phyloP scores from a whole-genome alignment of 768 basidiomycete species.

The Auricularia sp. region DNA sequence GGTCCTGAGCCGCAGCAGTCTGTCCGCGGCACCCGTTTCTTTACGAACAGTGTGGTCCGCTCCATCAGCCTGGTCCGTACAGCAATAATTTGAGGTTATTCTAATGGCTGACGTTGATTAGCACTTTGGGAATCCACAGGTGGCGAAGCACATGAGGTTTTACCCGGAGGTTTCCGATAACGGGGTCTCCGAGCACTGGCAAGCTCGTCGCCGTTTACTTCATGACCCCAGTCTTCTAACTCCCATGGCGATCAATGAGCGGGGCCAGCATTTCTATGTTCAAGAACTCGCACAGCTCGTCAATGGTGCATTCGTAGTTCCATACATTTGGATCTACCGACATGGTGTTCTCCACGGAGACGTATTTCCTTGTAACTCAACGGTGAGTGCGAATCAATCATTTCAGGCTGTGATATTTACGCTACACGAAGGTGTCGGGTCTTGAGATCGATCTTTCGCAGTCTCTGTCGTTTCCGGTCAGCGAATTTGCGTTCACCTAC shows the following conservation, averaged over 20 bases:
- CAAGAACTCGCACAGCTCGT: conserved; percentile 10
- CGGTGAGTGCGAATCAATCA: not conserved
- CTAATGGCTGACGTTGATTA: not conserved
- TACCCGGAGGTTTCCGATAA: not conserved
- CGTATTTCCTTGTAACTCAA: not conserved
- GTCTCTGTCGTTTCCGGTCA: too few species aligned
- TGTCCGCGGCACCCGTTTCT: conserved; percentile 21
- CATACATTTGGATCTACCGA: not conserved
- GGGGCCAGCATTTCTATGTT: conserved; percentile 9
- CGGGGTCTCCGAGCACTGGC: not conserved
- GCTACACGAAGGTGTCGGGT: too few species aligned
- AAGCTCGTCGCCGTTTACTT: not conserved
- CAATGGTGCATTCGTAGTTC: conserved; percentile 4
- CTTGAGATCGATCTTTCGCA: too few species aligned
- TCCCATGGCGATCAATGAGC: conserved; percentile 10
- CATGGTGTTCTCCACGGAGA: not conserved
- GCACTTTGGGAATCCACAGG: conserved; percentile 2
- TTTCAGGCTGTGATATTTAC: too few species aligned
- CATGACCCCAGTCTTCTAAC: conserved; percentile 2
- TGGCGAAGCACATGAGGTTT: not conserved
- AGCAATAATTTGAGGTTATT: too few species aligned
- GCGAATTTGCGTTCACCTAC: too few species aligned
- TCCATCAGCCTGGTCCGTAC: not conserved
- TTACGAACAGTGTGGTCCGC: conserved; percentile 14
- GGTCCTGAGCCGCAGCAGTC: conserved; percentile 14